Evolutionary conservation across 202 grass and related monocot species (phyloP).

Genomic region (Brachypodium distachyon): DNA sequence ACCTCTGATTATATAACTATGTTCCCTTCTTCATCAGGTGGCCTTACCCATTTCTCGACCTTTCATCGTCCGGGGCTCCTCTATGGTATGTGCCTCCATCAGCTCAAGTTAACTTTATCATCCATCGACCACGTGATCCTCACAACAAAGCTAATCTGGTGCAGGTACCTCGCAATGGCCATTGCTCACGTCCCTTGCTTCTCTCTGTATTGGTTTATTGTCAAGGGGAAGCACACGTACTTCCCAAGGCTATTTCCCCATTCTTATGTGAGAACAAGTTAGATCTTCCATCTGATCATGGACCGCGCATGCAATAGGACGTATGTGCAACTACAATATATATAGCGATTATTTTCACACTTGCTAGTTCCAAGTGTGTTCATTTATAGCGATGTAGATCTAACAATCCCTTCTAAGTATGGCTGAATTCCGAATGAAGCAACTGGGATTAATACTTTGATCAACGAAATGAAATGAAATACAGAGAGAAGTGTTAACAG

Average conservation of each 20-base stretch:
- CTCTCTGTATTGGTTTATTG: slow-evolving; percentile 51
- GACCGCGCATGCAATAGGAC: background rate
- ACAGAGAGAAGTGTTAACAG: background rate
- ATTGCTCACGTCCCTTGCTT: slow-evolving; percentile 71
- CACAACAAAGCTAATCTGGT: background rate
- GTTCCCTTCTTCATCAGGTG: slow-evolving; percentile 55
- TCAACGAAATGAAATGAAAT: slow-evolving; percentile 2
- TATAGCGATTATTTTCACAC: background rate
- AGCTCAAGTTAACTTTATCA: background rate
- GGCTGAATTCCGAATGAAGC: background rate
- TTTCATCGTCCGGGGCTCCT: slow-evolving; percentile 54
- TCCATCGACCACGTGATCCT: background rate
- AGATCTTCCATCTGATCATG: slow-evolving; percentile 2
- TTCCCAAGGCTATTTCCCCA: slow-evolving; percentile 50
- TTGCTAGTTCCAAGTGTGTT: background rate
- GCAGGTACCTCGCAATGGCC: slow-evolving; percentile 75
- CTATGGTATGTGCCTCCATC: slow-evolving; percentile 44
- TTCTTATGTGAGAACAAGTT: slow-evolving; percentile 31
- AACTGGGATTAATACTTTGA: background rate
- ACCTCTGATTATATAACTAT: background rate
- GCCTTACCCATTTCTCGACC: slow-evolving; percentile 94
- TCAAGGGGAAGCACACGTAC: slow-evolving; percentile 53
- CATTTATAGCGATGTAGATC: slow-evolving; percentile 1
- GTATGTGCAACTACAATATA: background rate
- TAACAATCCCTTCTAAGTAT: background rate